phyloP scores from a whole-genome alignment of 768 basidiomycete genomes.

The Lentinula raphanica region DNA sequence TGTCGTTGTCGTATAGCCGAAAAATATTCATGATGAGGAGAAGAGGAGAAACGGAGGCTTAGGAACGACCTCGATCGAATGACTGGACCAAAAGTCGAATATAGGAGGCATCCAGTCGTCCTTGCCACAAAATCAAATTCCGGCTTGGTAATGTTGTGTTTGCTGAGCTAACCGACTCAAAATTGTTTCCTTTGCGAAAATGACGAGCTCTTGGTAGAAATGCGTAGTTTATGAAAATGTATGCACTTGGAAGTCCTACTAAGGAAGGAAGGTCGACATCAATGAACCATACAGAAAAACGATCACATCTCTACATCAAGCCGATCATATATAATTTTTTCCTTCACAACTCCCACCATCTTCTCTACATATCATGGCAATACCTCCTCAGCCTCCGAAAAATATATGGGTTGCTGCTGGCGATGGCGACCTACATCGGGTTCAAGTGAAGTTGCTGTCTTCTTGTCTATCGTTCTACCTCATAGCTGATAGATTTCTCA shows the following conservation, averaged over 20 bases:
- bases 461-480: neutral
- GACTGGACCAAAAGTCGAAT: neutral
- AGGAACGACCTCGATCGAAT: neutral
- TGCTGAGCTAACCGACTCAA: neutral
- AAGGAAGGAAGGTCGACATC: neutral
- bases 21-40: neutral
- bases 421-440: slow-evolving; percentile 79
- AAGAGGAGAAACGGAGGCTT: neutral
- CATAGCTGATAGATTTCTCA: slow-evolving; percentile 19
- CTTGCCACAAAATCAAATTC: neutral
- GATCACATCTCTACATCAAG: neutral
- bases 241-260: neutral
- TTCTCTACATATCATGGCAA: slow-evolving; percentile 1
- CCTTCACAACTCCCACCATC: neutral
- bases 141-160: neutral
- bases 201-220: neutral
- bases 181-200: neutral
- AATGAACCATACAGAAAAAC: neutral
- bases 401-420: slow-evolving; percentile 94
- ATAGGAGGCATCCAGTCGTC: slow-evolving; percentile 1
- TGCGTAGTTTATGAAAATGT: neutral
- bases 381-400: slow-evolving; percentile 23
- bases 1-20: neutral
- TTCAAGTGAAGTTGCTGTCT: slow-evolving; percentile 46
- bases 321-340: neutral